Evolutionary conservation across 495 filamentous ascomycete genomes (phyloP), one percentile per base, ranked within the genome.

Genomic region (Podospora sp.): DNA sequence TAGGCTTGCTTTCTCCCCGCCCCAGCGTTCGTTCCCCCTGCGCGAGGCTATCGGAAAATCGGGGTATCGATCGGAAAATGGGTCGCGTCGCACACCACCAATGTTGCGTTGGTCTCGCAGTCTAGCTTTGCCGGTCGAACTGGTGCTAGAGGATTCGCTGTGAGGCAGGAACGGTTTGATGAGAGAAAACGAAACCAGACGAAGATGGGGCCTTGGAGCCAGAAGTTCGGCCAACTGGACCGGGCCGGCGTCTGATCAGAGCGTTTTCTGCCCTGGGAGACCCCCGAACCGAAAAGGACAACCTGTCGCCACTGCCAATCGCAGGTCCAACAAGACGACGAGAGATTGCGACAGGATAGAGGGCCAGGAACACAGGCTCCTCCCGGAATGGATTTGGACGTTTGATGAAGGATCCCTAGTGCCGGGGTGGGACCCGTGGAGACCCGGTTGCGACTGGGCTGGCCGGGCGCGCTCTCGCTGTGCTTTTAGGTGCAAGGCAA

Each of bases 301-400:
- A 18, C 4, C 40, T 14, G 40, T 46, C 40, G 40, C 40, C 40
- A 46, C 40, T 46, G 12, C 40, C 40, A 46, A 12, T 46, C 16
- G 36, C 8, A n/a, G 21, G 20, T 25, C 7, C 60, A 36, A 62
- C 60, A 36, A 62, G 50, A 50, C 60, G 35, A 62, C 21, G 25
- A 62, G 60, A 62, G 60, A 62, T 62, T 62, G 36, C n/a, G 60
- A 46, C 20, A 21, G 35, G 60, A 62, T 14, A 36, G 14, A 16
- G 9, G n/a, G 16, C 26, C 14, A 36, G 57, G 26, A 33, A 36
- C 14, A n/a, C 25, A 12, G 22, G 22, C 26, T 62, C 36, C 22
- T 49, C 60, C 51, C 60, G 14, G 36, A 40, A 25, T 24, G n/a
- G 22, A 29, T 50, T 50, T 49, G 14, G 60, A 29, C 24, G 8